Evolutionary conservation across 257 asterid species (phyloP).

Genomic region (Scutellaria barbata): DNA sequence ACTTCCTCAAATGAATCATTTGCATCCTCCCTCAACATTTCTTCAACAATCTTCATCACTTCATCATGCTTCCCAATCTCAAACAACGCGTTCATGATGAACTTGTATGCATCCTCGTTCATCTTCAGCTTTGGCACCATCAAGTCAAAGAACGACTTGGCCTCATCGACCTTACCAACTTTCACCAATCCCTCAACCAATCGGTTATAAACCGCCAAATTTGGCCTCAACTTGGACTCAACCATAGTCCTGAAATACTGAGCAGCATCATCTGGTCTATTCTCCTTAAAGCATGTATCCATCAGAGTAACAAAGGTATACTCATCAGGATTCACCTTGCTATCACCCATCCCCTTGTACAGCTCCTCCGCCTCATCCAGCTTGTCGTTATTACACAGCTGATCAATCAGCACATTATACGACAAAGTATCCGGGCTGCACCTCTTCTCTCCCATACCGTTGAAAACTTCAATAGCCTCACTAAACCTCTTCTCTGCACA

Average conservation of each 20-base stretch:
- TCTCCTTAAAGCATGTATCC: conserved; percentile 84
- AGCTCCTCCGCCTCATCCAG: conserved; percentile 79
- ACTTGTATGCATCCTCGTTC: conserved; percentile 77
- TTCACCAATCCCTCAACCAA: conserved; percentile 78
- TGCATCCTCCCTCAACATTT: conserved; percentile 82
- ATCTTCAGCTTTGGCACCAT: conserved; percentile 86
- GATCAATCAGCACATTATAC: conserved; percentile 78
- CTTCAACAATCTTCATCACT: conserved; percentile 70
- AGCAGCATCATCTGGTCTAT: conserved; percentile 81
- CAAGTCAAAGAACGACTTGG: conserved; percentile 77
- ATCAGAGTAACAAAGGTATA: conserved; percentile 71
- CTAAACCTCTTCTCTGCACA: conserved; percentile 65
- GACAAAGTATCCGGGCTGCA: conserved; percentile 82
- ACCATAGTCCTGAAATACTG: conserved; percentile 77
- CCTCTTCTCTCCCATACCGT: conserved; percentile 78
- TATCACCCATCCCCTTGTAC: conserved; percentile 69
- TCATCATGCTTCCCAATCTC: conserved; percentile 72
- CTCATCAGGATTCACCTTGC: conserved; percentile 80
- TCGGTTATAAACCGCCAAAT: conserved; percentile 68
- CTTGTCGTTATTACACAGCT: conserved; percentile 68
- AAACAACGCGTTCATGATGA: conserved; percentile 70
- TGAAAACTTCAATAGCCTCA: conserved; percentile 74
- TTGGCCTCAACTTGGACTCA: conserved; percentile 86
- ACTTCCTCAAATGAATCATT: conserved; percentile 76
- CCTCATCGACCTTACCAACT: conserved; percentile 80